These are phyloP conservation scores for Bipolaris oryzae DNA, from an alignment of 2,329 filamentous ascomycete genomes.

Conservation along the genomic window DNA sequence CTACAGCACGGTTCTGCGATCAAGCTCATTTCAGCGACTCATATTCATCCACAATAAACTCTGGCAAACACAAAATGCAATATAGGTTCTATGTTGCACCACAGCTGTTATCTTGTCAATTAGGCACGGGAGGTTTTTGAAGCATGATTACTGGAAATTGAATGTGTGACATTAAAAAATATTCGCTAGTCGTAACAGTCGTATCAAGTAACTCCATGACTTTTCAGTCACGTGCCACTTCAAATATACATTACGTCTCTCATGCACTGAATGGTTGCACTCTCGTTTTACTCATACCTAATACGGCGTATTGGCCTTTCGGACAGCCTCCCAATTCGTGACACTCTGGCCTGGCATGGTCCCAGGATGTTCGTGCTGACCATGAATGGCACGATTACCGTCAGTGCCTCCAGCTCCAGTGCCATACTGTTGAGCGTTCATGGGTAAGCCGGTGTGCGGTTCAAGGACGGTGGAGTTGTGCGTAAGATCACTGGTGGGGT, in stretches of 20 bases:
- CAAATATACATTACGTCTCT: background rate
- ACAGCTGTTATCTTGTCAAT: background rate
- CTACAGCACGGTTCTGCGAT: background rate
- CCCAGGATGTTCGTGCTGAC: conserved; percentile 27
- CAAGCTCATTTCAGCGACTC: background rate
- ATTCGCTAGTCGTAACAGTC: background rate
- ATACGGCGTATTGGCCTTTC: conserved; percentile 38
- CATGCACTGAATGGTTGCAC: background rate
- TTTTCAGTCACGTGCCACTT: background rate
- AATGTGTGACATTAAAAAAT: background rate
- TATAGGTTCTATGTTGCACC: background rate
- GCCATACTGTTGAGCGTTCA: conserved; percentile 50
- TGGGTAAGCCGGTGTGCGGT: conserved; percentile 49
- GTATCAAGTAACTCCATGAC: background rate
- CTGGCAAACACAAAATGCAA: too few species aligned
- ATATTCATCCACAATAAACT: background rate
- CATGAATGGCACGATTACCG: conserved; percentile 36
- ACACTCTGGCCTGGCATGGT: conserved; percentile 1
- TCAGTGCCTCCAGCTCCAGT: conserved; percentile 48
- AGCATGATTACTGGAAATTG: background rate
- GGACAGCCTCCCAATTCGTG: conserved; percentile 32
- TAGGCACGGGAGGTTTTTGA: background rate
- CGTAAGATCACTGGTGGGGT: conserved; percentile 23
- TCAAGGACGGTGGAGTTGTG: conserved; percentile 40
- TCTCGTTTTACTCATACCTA: conserved; percentile 11